Conservation (phyloP, 805 yeast genomes). For the Myxozyma kluyveri region DNA sequence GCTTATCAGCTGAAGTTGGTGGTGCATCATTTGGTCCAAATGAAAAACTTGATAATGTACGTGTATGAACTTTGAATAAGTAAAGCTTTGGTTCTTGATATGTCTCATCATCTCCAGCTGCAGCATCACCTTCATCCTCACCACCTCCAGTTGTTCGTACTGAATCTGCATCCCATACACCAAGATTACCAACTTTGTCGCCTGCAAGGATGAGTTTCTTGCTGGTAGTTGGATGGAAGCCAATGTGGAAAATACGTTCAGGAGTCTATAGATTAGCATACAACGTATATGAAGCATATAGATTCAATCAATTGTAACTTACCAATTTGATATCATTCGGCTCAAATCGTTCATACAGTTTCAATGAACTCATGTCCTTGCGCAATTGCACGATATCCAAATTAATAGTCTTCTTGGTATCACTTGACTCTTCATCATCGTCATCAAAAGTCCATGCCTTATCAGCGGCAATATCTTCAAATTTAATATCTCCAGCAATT, state of each 20-base stretch:
- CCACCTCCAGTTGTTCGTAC: constrained; percentile 34
- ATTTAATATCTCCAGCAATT: constrained; percentile 61
- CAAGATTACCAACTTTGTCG: constrained; percentile 82
- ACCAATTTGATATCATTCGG: constrained; percentile 72
- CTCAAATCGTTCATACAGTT: constrained; percentile 54
- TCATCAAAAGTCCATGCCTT: constrained; percentile 39
- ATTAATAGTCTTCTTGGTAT: constrained; percentile 41
- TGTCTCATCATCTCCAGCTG: constrained; percentile 34
- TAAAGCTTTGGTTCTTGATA: constrained; percentile 47
- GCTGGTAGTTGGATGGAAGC: constrained; percentile 69
- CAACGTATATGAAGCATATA: background rate
- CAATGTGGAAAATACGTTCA: constrained; percentile 69
- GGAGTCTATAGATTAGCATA: constrained; percentile 34
- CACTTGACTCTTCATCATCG: constrained; percentile 32
- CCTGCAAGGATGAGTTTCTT: constrained; percentile 76
- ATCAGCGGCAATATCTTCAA: constrained; percentile 50
- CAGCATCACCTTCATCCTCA: constrained; percentile 16
- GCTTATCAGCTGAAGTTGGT: constrained; percentile 39
- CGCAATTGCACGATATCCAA: constrained; percentile 50
- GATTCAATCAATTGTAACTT: constrained; percentile 9
- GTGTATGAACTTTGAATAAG: constrained; percentile 71
- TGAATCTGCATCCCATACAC: constrained; percentile 75
- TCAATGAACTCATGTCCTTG: constrained; percentile 51
- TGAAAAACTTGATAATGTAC: constrained; percentile 63
- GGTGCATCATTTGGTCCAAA: constrained; percentile 49